Evolutionary conservation across 2,329 filamentous ascomycete genomes (phyloP), one percentile per base, ranked within the genome.

Genomic region (Curvularia hawaiiensis): DNA sequence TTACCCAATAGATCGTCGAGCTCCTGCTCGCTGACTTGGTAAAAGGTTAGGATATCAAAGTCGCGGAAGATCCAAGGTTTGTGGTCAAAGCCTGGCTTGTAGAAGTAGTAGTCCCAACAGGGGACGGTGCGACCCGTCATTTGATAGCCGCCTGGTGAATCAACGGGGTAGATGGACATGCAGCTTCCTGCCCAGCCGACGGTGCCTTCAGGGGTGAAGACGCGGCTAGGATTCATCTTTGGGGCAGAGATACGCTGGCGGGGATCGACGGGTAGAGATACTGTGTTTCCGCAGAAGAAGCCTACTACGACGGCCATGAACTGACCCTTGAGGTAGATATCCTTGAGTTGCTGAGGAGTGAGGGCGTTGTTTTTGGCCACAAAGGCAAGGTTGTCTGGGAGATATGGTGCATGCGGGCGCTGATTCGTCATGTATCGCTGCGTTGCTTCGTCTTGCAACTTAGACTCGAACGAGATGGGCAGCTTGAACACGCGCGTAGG

Each of bases 301-400:
- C 83, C 83, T 0, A 85, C 80, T 0, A 79, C 78, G 3, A 85
- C 80, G 7, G 82, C 77, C 76, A 85, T 82, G 53, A 84, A 78
- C 8, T 77, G 77, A 26, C 80, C 79, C 3, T 74, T 81, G 8
- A 84, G 75, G 60, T 82, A 82, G 46, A 84, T 83, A 2, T 82
- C 74, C 41, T 82, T 78, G 3, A 85, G 73, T 56, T 84, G 79
- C 41, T 80, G 74, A 1, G 77, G 70, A 3, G 78, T 75, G 56
- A 85, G 80, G 3, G 80, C 83, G 61, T 85, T 85, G 68, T 83
- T 84, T 60, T 80, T 80, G 1, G 82, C 82, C 1, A 79, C 77
- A 54, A 88, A 89, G 1, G 82, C 78, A 40, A 88, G 78, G 52
- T 88, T 88, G 62, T 85, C 84, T 0, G 87, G 87, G 0, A 89